Evolutionary conservation across 169 alveolate species (phyloP), one percentile per base, ranked within the genome.

Genomic region (Eimeria acervulina): DNA sequence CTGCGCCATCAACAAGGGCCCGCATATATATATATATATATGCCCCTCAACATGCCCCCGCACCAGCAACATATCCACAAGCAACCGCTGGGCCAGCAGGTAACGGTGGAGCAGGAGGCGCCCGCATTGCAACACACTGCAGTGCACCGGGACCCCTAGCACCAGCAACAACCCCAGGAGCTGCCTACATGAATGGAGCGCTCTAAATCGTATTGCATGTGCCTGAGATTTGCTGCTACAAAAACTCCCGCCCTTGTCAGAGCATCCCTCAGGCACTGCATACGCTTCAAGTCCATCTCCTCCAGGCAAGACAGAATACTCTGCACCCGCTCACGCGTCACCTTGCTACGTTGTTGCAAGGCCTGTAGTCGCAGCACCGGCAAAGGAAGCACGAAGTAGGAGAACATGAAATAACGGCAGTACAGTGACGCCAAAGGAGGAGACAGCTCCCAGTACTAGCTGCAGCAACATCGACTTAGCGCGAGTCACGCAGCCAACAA

Each of bases 271-370:
- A 94, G 81, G 89, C 96, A 94, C 63, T 80, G 89, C 78, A 94
- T 87, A 61, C 96, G 96, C 51, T 94, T 94, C 81, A 80, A 72
- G 84, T 94, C 96, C 96, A 94, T 94, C 78, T 94, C 96, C 72
- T 85, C 89, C 47, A 94, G 47, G n/a, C 87, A 70, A 26, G 70
- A 66, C 51, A 94, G 52, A 68, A 92, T 92, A 21, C 85, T 78
- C 42, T 47, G 42, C 95, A 92, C 72, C 84, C 87, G 76, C 83
- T 52, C 84, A 38, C 76, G 76, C 31, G 68, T 40, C 66, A 47
- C 47, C 68, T 40, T 47, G 72, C 90, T 81, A 28, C 90, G 90
- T 36, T 81, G 90, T 13, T 81, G 90, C 68, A 81, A 47, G 31
- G 66, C 70, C 90, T 81, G 72, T 23, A 81, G 68, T 7, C 3